phyloP scores from a whole-genome alignment of 2,329 filamentous ascomycete genomes.

The Peltaster fructicola region DNA sequence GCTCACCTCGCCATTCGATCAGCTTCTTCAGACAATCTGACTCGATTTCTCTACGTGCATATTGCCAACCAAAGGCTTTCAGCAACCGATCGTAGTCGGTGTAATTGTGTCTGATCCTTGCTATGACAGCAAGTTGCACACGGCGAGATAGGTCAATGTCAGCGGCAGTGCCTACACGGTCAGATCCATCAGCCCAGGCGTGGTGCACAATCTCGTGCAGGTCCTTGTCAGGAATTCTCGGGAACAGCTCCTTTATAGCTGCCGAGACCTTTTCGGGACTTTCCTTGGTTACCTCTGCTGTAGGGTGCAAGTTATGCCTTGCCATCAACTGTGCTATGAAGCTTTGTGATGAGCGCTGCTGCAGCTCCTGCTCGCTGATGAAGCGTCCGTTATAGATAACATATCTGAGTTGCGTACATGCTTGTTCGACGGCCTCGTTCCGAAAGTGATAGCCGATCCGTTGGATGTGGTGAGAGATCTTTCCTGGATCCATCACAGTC shows the following conservation, averaged over 20 bases:
- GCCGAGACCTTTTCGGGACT: slow-evolving; percentile 34
- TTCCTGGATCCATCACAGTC: slow-evolving; percentile 8
- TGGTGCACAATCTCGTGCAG: slow-evolving; percentile 40
- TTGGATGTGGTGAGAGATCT: slow-evolving; percentile 41
- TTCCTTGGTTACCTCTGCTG: slow-evolving; percentile 13
- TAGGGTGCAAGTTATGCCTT: slow-evolving; percentile 13
- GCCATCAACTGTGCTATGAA: slow-evolving; percentile 19
- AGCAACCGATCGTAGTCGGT: slow-evolving; percentile 45
- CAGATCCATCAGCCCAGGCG: slow-evolving; percentile 41
- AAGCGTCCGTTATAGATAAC: slow-evolving; percentile 11
- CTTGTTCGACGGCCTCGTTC: slow-evolving; percentile 38
- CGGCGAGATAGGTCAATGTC: slow-evolving; percentile 37
- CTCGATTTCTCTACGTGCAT: slow-evolving; percentile 38
- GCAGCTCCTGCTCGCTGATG: slow-evolving; percentile 12
- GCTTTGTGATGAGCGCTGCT: slow-evolving; percentile 8
- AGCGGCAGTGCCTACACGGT: slow-evolving; percentile 39
- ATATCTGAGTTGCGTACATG: slow-evolving; percentile 35
- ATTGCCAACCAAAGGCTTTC: slow-evolving; percentile 33
- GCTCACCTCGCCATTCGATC: slow-evolving; percentile 45
- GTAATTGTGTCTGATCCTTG: slow-evolving; percentile 44
- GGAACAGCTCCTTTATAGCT: slow-evolving; percentile 44
- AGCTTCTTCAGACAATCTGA: slow-evolving; percentile 37
- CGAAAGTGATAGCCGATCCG: slow-evolving; percentile 47
- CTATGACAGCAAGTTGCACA: slow-evolving; percentile 43
- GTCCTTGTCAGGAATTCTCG: slow-evolving; percentile 42